Evolutionary conservation across 2,329 filamentous ascomycete species (phyloP), one percentile per base, ranked within the genome.

Genomic region (Monilinia fructigena): DNA sequence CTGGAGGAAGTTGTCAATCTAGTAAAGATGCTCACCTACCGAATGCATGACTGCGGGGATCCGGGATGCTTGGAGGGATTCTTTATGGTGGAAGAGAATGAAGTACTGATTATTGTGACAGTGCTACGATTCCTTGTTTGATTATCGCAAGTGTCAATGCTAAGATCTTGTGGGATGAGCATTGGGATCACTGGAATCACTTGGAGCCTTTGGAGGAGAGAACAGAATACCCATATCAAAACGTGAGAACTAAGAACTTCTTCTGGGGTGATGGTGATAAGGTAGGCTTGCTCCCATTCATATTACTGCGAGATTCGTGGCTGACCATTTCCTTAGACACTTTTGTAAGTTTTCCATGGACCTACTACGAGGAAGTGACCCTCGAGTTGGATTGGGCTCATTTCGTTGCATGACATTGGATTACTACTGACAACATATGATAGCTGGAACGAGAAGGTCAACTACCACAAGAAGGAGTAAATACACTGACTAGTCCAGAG

Each of bases 191-290:
- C 85, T 92, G 90, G 87, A 82, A 80, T 63, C 94, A 98, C 82
- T 82, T 91, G 80, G 87, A 90, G 68, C 91, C 95, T 72, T 84
- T 94, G 74, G 92, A 96, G 84, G 95, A 99, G 83, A 90, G 91
- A 77, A 82, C 85, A 76, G 92, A 98, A 84, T 99, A 98, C 82
- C 83, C 93, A 68, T 99, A 96, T 88, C 92, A 96, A 87, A 99
- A 99, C 86, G 91, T 99, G 80, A 91, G 95, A 79, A 86, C 87
- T 79, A 97, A 95, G 89, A 97, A 97, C 87, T 99, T 82, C 85
- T 88, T 87, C 77, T 99, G 91, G 91, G 93, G 94, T 73, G 85
- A 98, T 77, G 95, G 95, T 77, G 95, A 99, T 83, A 95, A 98
- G 91, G 91, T 92, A 72, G 76, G 83, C 42, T 42, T 38, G 5